These are phyloP conservation scores for Saccharomycopsis olivae DNA, from an alignment of 805 yeast species.

Conservation along the genomic window DNA sequence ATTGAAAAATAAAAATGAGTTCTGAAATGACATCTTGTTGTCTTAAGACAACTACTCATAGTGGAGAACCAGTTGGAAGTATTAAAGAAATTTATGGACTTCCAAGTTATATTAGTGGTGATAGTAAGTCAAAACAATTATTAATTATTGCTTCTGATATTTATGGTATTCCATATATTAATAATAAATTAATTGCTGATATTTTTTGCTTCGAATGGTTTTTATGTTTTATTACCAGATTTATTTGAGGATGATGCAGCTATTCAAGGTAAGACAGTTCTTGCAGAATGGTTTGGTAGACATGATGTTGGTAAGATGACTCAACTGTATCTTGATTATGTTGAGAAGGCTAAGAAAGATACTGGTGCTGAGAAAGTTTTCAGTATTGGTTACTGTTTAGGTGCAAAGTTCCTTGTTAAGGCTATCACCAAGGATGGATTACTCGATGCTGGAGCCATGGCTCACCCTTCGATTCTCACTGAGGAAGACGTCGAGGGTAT, in stretches of 20 bases:
- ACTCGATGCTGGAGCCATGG: slow-evolving; percentile 59
- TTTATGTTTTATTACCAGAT: slow-evolving; percentile 65
- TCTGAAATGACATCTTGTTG: too few species aligned
- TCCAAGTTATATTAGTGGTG: slow-evolving; percentile 29
- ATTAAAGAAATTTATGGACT: slow-evolving; percentile 12
- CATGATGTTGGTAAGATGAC: background rate
- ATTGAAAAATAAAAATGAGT: too few species aligned
- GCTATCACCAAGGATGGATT: slow-evolving; percentile 25
- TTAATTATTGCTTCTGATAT: slow-evolving; percentile 63
- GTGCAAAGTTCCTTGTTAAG: slow-evolving; percentile 55
- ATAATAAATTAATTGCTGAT: slow-evolving; percentile 55
- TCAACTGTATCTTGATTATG: background rate
- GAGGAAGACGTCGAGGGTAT: slow-evolving; percentile 55
- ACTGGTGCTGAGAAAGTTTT: slow-evolving; percentile 27
- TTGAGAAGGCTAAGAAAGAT: background rate
- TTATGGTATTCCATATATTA: slow-evolving; percentile 49
- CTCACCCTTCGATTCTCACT: slow-evolving; percentile 73
- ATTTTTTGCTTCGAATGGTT: slow-evolving; percentile 51
- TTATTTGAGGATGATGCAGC: slow-evolving; percentile 48
- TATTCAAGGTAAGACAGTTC: too few species aligned
- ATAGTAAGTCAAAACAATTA: slow-evolving; percentile 25
- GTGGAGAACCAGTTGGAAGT: too few species aligned
- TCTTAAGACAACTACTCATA: too few species aligned
- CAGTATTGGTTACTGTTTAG: slow-evolving; percentile 74
- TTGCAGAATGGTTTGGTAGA: background rate